These are phyloP conservation scores for Cucurbita ficifolia DNA, from an alignment of 306 rosid genomes.

Conservation along the genomic window DNA sequence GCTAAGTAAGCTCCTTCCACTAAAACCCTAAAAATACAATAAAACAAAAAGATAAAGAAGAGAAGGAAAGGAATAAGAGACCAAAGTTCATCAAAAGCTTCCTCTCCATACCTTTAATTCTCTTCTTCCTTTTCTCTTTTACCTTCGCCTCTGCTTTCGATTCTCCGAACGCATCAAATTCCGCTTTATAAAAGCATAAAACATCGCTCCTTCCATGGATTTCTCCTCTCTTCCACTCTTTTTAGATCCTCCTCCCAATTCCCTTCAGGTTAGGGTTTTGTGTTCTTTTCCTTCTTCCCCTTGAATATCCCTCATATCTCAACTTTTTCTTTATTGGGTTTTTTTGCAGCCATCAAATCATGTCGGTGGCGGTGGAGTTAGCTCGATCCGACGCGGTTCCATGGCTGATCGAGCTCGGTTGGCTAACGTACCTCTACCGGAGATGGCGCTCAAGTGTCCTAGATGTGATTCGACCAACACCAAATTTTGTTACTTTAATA, in stretches of 20 bases:
- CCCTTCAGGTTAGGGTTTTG: constrained; percentile 41
- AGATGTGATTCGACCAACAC: constrained; percentile 84
- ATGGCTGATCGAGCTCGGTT: constrained; percentile 82
- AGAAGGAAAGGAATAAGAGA: constrained; percentile 52
- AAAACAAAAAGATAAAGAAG: constrained; percentile 71
- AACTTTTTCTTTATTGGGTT: not conserved
- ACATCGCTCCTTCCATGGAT: constrained; percentile 47
- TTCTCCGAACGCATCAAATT: constrained; percentile 85
- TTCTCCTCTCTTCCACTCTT: constrained; percentile 90
- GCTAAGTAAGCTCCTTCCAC: constrained; percentile 75
- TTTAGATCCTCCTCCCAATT: constrained; percentile 97
- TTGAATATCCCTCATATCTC: constrained; percentile 10
- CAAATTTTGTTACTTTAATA: constrained; percentile 82
- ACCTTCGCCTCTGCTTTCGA: constrained; percentile 34
- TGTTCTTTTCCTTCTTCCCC: not conserved
- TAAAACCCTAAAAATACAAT: constrained; percentile 66
- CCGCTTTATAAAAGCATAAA: constrained; percentile 64
- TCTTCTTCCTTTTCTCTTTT: constrained; percentile 9
- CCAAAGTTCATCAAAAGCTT: constrained; percentile 73
- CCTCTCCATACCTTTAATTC: constrained; percentile 8
- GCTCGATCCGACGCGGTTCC: constrained; percentile 51
- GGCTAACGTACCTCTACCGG: constrained; percentile 69
- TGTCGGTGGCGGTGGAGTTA: constrained; percentile 11
- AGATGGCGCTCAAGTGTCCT: constrained; percentile 75
- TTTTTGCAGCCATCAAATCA: constrained; percentile 24